Evolutionary conservation across 441 rosid genomes (phyloP), one percentile per base, ranked within the genome.

Genomic region (Raphanus hybrid): DNA sequence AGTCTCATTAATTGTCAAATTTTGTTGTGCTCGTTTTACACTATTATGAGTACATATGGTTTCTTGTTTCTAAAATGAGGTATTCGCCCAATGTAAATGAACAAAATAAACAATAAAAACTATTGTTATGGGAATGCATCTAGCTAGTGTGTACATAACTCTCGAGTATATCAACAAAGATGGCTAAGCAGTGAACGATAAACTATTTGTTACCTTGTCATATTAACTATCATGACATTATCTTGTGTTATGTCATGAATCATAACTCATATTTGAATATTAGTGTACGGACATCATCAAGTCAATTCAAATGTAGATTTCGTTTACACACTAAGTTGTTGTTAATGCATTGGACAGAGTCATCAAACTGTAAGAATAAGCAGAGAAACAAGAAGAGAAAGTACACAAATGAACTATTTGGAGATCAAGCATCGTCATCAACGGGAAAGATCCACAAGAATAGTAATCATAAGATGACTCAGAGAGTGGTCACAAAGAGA

Each of bases 281-380:
- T 43, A 35, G 67, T 64, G 4, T 35, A 35, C 16, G 26, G 15
- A 14, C 23, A 20, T 23, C n/a, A 67, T 26, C 59, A 27, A 67
- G 70, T 29, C 57, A 66, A 66, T 66, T 66, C 18, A 43, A 43
- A 45, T 35, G 3, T 34, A 52, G 39, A 34, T 34, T 39, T 65
- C 8, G 29, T 5, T 48, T 43, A 55, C 62, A 26, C 8, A 14
- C 2, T 67, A 73, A 66, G 5, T 71, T 78, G n/a, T 52, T 74
- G 52, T 57, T 54, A 39, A 52, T 62, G 39, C 64, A 11, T 72
- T 60, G 62, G 29, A 64, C 65, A 82, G 85, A 77, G 57, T 82
- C 85, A 69, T 75, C 85, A 10, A 82, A 70, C 3, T 74, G 82
- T 69, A 58, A 70, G 61, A 57, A n/a, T 20, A 63, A 69, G 43